These are phyloP conservation scores for Candida morakotiae DNA, from an alignment of 805 yeast species.

Conservation along the genomic window DNA sequence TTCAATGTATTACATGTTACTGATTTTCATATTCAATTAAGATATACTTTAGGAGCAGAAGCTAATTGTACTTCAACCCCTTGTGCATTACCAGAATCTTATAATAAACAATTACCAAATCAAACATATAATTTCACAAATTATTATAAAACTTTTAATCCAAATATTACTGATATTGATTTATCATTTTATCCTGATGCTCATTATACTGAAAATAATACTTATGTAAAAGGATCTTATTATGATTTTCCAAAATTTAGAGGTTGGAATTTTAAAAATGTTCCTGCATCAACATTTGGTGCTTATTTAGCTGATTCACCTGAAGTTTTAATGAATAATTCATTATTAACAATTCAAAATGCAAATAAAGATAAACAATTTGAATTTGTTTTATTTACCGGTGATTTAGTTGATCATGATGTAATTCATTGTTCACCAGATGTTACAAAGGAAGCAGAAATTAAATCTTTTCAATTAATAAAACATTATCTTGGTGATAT, in stretches of 20 bases:
- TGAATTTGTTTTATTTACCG: constrained; percentile 66
- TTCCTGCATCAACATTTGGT: constrained; percentile 62
- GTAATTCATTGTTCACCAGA: constrained; percentile 49
- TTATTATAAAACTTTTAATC: constrained; percentile 17
- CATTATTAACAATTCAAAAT: constrained; percentile 31
- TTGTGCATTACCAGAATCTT: constrained; percentile 58
- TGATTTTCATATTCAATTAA: constrained; percentile 60
- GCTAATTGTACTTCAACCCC: constrained; percentile 50
- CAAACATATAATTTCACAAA: constrained; percentile 27
- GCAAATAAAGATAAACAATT: constrained; percentile 28
- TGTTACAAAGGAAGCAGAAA: constrained; percentile 66
- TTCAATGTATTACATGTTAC: constrained; percentile 64
- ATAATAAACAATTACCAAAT: constrained; percentile 26
- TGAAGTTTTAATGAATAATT: constrained; percentile 53
- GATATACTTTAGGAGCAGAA: constrained; percentile 51
- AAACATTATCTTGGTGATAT: constrained; percentile 46
- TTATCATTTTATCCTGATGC: constrained; percentile 21
- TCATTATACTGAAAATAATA: constrained; percentile 21
- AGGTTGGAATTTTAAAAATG: constrained; percentile 19
- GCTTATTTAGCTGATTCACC: constrained; percentile 65
- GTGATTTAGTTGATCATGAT: constrained; percentile 70
- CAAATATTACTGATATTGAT: constrained; percentile 6
- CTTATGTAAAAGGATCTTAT: constrained; percentile 28
- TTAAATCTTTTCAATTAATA: constrained; percentile 61
- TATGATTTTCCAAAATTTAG: constrained; percentile 25